These are phyloP conservation scores for Pythium periplocum DNA, from an alignment of 352 stramenopile species.

Conservation along the genomic window DNA sequence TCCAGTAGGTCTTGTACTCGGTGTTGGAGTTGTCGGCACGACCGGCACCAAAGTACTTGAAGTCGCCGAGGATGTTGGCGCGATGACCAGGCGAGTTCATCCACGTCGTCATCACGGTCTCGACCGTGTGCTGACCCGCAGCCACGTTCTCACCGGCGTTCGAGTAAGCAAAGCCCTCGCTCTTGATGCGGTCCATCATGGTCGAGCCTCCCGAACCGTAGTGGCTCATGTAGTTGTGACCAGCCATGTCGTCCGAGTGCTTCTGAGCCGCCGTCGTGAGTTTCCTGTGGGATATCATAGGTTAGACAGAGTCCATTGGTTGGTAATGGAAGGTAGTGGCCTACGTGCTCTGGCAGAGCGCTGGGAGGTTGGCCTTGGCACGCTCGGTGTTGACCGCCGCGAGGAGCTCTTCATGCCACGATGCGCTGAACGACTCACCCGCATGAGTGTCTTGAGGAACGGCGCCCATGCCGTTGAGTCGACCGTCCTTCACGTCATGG, in stretches of 20 bases:
- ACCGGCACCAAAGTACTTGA: slow-evolving; percentile 14
- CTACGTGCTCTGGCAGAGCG: no score
- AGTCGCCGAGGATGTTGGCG: slow-evolving; percentile 19
- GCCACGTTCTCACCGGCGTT: slow-evolving; percentile 11
- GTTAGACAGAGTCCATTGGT: no score
- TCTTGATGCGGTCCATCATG: slow-evolving; percentile 1
- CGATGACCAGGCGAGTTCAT: slow-evolving; percentile 19
- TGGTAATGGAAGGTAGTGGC: no score
- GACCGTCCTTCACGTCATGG: no score
- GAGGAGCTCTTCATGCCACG: no score
- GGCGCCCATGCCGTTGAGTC: no score
- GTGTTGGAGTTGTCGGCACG: slow-evolving; percentile 4
- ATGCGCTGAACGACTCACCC: no score
- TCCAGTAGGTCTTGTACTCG: slow-evolving; percentile 12
- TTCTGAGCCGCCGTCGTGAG: slow-evolving; percentile 7
- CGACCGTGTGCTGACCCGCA: slow-evolving; percentile 8
- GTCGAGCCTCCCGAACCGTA: slow-evolving; percentile 5
- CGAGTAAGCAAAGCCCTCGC: slow-evolving; percentile 6
- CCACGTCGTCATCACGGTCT: slow-evolving; percentile 16
- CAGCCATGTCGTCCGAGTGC: slow-evolving; percentile 12
- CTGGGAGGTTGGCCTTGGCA: no score
- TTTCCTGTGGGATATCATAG: slow-evolving; percentile 4
- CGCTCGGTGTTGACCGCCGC: no score
- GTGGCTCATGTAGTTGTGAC: slow-evolving; percentile 10
- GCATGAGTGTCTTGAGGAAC: no score